phyloP scores from a whole-genome alignment of 2,329 filamentous ascomycete species.

The Lasiodiplodia hormozganensis region DNA sequence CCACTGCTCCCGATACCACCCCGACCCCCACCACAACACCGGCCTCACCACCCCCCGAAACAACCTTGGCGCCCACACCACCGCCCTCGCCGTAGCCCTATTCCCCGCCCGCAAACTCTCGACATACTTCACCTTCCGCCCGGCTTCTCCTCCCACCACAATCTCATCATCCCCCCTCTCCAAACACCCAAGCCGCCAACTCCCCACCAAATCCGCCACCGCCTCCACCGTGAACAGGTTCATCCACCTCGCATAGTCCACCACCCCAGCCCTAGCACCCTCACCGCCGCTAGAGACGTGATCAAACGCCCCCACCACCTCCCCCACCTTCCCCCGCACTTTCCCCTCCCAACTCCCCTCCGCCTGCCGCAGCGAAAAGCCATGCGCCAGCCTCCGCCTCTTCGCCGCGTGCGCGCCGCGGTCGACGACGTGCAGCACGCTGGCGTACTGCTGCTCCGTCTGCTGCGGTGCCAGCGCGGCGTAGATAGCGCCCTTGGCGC shows the following conservation, averaged over 20 bases:
- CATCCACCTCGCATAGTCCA: constrained; percentile 60
- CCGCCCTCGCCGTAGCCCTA: too few species aligned
- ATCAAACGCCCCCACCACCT: too few species aligned
- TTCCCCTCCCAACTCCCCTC: constrained; percentile 30
- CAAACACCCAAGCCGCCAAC: constrained; percentile 35
- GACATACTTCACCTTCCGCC: too few species aligned
- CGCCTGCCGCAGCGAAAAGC: constrained; percentile 33
- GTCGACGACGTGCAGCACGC: constrained; percentile 50
- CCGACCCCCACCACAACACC: too few species aligned
- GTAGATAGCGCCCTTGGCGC: constrained; percentile 38
- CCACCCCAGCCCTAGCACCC: constrained; percentile 34
- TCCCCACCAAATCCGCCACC: constrained; percentile 52
- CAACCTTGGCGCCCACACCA: too few species aligned
- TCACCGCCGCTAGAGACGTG: fast-evolving
- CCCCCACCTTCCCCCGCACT: not conserved
- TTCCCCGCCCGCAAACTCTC: too few species aligned
- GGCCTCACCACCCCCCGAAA: too few species aligned
- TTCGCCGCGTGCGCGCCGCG: constrained; percentile 36
- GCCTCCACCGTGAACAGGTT: constrained; percentile 65
- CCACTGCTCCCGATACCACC: too few species aligned
- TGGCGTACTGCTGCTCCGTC: constrained; percentile 51
- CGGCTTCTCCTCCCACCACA: constrained; percentile 54
- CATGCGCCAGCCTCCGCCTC: constrained; percentile 34
- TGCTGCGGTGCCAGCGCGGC: constrained; percentile 25
- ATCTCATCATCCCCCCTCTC: constrained; percentile 36